Conservation (phyloP, 2,329 filamentous ascomycete genomes). For the Cordyceps cateniannulata region DNA sequence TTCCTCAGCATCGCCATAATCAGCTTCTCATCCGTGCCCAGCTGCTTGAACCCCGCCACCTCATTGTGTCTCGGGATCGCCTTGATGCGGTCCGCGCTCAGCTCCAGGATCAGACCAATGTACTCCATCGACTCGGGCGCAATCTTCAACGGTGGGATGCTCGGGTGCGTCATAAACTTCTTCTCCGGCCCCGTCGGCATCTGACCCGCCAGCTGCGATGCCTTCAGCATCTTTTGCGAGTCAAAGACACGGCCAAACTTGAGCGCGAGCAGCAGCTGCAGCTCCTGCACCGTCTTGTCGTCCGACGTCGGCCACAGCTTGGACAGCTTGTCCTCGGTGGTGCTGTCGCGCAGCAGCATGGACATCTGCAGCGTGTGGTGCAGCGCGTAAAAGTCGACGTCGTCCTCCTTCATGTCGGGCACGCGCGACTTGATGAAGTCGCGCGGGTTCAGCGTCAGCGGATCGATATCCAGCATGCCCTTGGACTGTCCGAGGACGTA, state of each 20-base stretch:
- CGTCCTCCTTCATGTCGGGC: not conserved
- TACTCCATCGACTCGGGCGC: not conserved
- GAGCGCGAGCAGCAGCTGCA: constrained; percentile 1
- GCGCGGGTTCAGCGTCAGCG: not conserved
- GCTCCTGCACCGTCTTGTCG: not conserved
- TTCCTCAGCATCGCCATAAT: not conserved
- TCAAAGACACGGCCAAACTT: not conserved
- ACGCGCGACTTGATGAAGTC: not conserved
- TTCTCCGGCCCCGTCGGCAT: not conserved
- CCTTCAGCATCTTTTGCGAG: not conserved
- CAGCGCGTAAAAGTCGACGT: not conserved
- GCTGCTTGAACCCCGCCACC: not conserved
- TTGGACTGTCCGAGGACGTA: not conserved
- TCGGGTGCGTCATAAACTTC: not conserved
- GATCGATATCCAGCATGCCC: not conserved
- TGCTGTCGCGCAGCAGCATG: not conserved
- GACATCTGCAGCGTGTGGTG: not conserved
- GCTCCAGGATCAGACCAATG: not conserved
- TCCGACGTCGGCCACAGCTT: not conserved
- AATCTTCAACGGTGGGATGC: not conserved
- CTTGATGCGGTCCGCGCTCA: not conserved
- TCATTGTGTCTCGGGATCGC: not conserved
- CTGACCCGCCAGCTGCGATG: not conserved
- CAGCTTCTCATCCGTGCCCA: not conserved
- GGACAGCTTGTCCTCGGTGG: not conserved